These are phyloP conservation scores for Pseudocercospora eumusae DNA, from an alignment of 2,329 filamentous ascomycete species.

Conservation along the genomic window DNA sequence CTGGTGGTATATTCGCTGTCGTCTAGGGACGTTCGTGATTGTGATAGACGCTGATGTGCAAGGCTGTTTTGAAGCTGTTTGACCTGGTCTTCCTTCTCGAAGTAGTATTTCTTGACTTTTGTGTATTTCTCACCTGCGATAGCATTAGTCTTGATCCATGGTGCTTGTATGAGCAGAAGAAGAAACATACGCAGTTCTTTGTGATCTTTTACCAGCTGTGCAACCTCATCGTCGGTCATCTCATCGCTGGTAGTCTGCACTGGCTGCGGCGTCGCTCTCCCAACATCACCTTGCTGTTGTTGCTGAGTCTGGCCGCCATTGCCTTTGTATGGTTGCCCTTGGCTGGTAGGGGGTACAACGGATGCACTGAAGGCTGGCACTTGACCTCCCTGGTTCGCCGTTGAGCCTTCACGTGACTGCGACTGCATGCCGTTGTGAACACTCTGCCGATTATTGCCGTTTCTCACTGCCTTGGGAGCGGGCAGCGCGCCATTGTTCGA, in stretches of 20 bases:
- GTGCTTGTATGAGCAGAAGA: neutral
- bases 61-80: conserved; percentile 97
- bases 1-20: conserved; percentile 90
- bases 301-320: conserved; percentile 30
- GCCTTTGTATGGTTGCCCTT: conserved; percentile 47
- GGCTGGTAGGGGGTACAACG: conserved; percentile 48
- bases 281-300: conserved; percentile 31
- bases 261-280: conserved; percentile 48
- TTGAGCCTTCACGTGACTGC: conserved; percentile 33
- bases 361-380: conserved; percentile 49
- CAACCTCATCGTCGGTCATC: conserved; percentile 52
- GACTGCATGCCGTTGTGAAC: conserved; percentile 37
- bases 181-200: conserved; percentile 51
- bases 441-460: conserved; percentile 40
- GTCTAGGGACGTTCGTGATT: conserved; percentile 90
- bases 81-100: conserved; percentile 85
- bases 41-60: conserved; percentile 90
- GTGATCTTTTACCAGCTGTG: conserved; percentile 52
- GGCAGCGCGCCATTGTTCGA: conserved; percentile 37
- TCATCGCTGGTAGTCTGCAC: conserved; percentile 42
- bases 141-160: conserved; percentile 18
- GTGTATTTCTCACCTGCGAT: conserved; percentile 85
- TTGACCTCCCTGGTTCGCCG: conserved; percentile 25
- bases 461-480: conserved; percentile 33
- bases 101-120: conserved; percentile 96